Evolutionary conservation across 495 filamentous ascomycete genomes (phyloP), one percentile per base, ranked within the genome.

Genomic region (Glarea lozoyensis): DNA sequence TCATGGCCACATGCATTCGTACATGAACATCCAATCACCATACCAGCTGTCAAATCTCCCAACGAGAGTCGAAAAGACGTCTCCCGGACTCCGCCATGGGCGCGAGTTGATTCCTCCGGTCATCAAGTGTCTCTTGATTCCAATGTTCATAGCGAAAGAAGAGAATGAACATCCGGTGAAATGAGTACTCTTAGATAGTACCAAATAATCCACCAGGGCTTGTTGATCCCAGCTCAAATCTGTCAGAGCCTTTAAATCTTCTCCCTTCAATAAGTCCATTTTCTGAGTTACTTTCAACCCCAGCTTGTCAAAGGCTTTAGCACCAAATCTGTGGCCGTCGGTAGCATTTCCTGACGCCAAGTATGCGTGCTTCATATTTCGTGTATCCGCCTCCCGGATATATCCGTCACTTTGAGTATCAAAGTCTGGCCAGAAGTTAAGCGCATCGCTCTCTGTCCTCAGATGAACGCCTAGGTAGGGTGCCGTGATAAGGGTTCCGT

Each of bases 1-100:
- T 54, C 47, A 54, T 45, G 52, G 47, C 52, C 52, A 50, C 52
- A 50, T 54, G 37, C 52, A 54, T 20, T 54, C 52, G 23, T 50
- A 48, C 52, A 54, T 54, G 35, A 50, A 54, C 43, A 50, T 50
- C 47, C 52, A 54, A 31, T 54, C 52, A 4, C 36, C 43, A 32
- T 31, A 50, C 52, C 52, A 54, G 20, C 35, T 54, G 10, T 44
- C 40, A 18, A 45, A 50, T 38, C 52, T 19, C 20, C 52, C 52
- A 23, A 54, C 36, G 25, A 54, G 20, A 1, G 52, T 54, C 2
- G 37, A 33, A 20, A 41, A 54, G 4, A 20, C 43, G 27, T 54
- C 52, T 13, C 39, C 46, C 4, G 47, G 52, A 27, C 43, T 48
- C 31, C 36, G 45, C 52, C 52, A 54, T 23, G 16, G 39, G 25